Percentiles rank a stretch among this genome's conserved stretches.
phyloP scores from a whole-genome alignment of 2,329 filamentous ascomycete genomes.

The Microdochium nivale region DNA sequence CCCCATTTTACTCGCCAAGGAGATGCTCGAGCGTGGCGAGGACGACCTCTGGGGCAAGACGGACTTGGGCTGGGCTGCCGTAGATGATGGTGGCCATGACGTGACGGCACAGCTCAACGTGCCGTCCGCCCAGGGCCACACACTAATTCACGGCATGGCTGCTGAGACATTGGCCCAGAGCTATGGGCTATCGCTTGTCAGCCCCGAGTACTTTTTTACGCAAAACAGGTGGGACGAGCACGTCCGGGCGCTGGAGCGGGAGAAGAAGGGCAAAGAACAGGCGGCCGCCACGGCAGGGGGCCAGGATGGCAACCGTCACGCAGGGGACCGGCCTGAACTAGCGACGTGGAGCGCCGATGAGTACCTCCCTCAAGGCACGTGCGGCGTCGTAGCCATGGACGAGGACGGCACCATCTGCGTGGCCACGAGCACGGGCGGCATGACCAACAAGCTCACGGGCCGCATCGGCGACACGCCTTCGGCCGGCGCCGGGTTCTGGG shows the following conservation, averaged over 20 bases:
- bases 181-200: slow-evolving; percentile 65
- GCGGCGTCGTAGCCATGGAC: slow-evolving; percentile 76
- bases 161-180: slow-evolving; percentile 59
- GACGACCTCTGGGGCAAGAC: slow-evolving; percentile 37
- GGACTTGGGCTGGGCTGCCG: slow-evolving; percentile 7
- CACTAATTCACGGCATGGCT: slow-evolving; percentile 56
- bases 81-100: slow-evolving; percentile 12
- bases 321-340: not conserved
- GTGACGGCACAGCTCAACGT: slow-evolving; percentile 24
- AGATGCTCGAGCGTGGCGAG: slow-evolving; percentile 62
- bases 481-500: slow-evolving; percentile 81
- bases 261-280: slow-evolving; percentile 27
- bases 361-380: slow-evolving; percentile 76
- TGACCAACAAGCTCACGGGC: slow-evolving; percentile 84
- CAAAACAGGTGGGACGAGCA: slow-evolving; percentile 74
- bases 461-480: slow-evolving; percentile 81
- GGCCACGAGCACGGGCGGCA: slow-evolving; percentile 63
- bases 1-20: slow-evolving; percentile 65
- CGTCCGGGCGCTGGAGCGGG: slow-evolving; percentile 42
- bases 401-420: slow-evolving; percentile 62
- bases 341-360: slow-evolving; percentile 50
- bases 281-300: slow-evolving; percentile 14
- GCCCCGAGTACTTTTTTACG: slow-evolving; percentile 70
- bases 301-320: not conserved
- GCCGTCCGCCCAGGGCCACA: slow-evolving; percentile 58